These are phyloP conservation scores for Terfezia boudieri DNA, from an alignment of 495 filamentous ascomycete genomes.

Conservation along the genomic window DNA sequence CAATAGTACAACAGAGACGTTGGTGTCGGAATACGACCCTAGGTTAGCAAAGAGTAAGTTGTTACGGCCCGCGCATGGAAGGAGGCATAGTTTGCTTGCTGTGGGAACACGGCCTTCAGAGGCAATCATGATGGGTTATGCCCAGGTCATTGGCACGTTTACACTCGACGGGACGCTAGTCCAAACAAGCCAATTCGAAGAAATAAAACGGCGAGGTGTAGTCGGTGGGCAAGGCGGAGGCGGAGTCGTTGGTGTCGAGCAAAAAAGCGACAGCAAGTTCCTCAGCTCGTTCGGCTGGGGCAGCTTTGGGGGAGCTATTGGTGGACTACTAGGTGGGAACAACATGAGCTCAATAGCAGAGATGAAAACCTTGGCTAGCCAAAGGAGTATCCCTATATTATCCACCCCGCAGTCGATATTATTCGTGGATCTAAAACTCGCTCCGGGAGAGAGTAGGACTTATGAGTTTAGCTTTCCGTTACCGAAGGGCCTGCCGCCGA, in stretches of 20 bases:
- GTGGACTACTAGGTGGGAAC: slow-evolving; percentile 58
- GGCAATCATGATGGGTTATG: slow-evolving; percentile 92
- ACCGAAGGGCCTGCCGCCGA: slow-evolving; percentile 70
- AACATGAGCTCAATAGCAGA: slow-evolving; percentile 84
- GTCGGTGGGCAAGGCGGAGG: slow-evolving; percentile 62
- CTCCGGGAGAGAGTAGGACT: slow-evolving; percentile 69
- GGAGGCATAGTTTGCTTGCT: slow-evolving; percentile 25
- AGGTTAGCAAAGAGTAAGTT: slow-evolving; percentile 31
- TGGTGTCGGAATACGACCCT: slow-evolving; percentile 72
- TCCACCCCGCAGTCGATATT: slow-evolving; percentile 93
- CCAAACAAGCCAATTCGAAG: slow-evolving; percentile 75
- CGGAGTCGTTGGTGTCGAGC: slow-evolving; percentile 55
- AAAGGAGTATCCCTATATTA: slow-evolving; percentile 59
- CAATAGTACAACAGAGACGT: slow-evolving; percentile 79
- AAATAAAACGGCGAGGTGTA: slow-evolving; percentile 83
- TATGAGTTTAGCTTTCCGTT: slow-evolving; percentile 71
- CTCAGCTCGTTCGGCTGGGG: slow-evolving; percentile 76
- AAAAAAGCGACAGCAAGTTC: slow-evolving; percentile 49
- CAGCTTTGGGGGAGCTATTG: slow-evolving; percentile 66
- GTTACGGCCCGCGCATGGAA: slow-evolving; percentile 31
- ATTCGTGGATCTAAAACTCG: slow-evolving; percentile 76
- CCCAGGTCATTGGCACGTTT: slow-evolving; percentile 80
- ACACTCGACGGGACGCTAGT: slow-evolving; percentile 77
- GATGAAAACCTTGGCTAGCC: slow-evolving; percentile 58
- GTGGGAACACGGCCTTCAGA: slow-evolving; percentile 31